These are phyloP conservation scores for Musa balbisiana DNA, from an alignment of 202 grass and related monocot species.

Conservation along the genomic window DNA sequence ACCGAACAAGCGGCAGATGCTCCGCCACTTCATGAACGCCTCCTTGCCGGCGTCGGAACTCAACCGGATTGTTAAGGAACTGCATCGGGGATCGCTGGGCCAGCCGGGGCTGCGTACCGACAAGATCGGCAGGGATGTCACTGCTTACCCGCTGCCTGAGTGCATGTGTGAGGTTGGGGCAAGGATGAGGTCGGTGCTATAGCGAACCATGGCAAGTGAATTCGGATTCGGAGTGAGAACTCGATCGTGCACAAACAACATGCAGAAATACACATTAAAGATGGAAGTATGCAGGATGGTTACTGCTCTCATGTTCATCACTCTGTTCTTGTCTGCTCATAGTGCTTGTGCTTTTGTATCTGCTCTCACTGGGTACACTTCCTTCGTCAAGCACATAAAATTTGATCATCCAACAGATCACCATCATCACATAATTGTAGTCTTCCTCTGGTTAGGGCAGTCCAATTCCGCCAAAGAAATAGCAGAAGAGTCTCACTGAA, in stretches of 20 bases:
- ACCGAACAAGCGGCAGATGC: not conserved
- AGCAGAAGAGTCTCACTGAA: not conserved
- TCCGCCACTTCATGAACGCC: not conserved
- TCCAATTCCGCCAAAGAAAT: not conserved
- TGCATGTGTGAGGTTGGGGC: conserved; percentile 7
- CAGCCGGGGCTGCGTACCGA: not conserved
- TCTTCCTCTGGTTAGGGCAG: too few relatives aligned
- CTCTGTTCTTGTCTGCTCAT: not conserved
- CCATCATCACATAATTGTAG: too few relatives aligned
- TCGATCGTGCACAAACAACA: too few relatives aligned
- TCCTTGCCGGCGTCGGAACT: not conserved
- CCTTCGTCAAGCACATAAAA: too few relatives aligned
- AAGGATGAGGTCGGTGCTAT: not conserved
- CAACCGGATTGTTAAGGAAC: not conserved
- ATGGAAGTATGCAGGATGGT: too few relatives aligned
- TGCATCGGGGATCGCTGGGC: not conserved
- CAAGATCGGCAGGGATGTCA: conserved; percentile 12
- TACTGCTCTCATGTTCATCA: not conserved
- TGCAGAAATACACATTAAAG: too few relatives aligned
- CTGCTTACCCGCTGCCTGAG: conserved; percentile 11
- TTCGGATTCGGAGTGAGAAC: too few relatives aligned
- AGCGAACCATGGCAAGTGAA: too few relatives aligned
- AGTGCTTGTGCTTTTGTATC: too few relatives aligned
- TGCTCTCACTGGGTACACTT: too few relatives aligned
- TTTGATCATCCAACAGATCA: too few relatives aligned